A percentile compares a stretch with the other conserved stretches of the same genome.
Evolutionary conservation across 371 early-diverging fungal genomes (phyloP).

Genomic region (Rhizomucor pusillus): DNA sequence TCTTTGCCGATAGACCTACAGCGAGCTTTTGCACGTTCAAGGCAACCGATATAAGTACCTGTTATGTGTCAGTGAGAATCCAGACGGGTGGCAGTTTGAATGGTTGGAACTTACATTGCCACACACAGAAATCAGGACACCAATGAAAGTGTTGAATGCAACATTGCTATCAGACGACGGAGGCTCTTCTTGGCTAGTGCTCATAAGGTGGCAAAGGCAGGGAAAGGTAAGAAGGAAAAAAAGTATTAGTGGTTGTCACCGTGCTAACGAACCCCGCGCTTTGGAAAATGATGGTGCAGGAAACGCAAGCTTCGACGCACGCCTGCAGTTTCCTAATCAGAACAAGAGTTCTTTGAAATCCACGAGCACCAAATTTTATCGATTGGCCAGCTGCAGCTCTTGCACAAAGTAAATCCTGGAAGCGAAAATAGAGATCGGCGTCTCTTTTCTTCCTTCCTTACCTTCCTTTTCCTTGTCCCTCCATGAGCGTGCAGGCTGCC

Average conservation of each 20-base stretch:
- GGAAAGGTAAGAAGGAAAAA: slow-evolving; percentile 1
- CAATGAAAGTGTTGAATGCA: slow-evolving; percentile 55
- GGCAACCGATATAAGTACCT: slow-evolving; percentile 69
- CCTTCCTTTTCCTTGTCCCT: slow-evolving; percentile 1
- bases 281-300: no score
- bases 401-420: no score
- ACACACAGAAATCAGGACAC: slow-evolving; percentile 58
- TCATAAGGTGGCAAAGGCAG: slow-evolving; percentile 3
- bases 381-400: slow-evolving; percentile 10
- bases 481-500: slow-evolving; percentile 42
- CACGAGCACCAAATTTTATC: slow-evolving; percentile 19
- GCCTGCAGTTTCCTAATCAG: slow-evolving; percentile 13
- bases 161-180: slow-evolving; percentile 18
- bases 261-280: no score
- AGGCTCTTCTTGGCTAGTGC: background rate
- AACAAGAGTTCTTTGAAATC: slow-evolving; percentile 8
- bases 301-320: background rate
- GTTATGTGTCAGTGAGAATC: slow-evolving; percentile 1
- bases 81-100: no score
- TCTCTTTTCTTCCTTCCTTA: slow-evolving; percentile 11
- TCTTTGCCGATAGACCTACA: slow-evolving; percentile 36
- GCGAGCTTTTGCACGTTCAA: slow-evolving; percentile 72
- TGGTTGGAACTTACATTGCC: slow-evolving; percentile 64
- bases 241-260: background rate
- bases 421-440: no score